phyloP scores from a whole-genome alignment of 306 rosid species.

The Vicia faba region DNA sequence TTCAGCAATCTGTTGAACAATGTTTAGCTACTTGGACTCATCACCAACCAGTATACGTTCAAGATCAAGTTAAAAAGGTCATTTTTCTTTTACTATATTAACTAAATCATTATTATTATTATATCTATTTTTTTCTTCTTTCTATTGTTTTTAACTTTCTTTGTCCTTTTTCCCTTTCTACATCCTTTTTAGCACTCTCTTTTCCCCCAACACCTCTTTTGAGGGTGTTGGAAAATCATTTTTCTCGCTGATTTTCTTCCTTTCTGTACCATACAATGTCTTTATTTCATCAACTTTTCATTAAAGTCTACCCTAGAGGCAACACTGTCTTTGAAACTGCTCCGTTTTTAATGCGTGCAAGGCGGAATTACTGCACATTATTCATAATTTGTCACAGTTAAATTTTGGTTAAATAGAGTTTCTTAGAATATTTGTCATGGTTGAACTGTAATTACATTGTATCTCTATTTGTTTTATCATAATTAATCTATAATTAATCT shows the following conservation, averaged over 20 bases:
- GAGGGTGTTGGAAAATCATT: background rate
- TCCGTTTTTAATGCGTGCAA: too few species aligned
- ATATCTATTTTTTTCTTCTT: background rate
- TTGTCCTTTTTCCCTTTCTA: background rate
- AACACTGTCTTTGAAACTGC: too few species aligned
- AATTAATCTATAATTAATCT: too few species aligned
- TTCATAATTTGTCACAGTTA: too few species aligned
- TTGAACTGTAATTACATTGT: too few species aligned
- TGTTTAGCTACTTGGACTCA: constrained; percentile 60
- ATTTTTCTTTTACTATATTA: background rate
- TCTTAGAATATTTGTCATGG: too few species aligned
- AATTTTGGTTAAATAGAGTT: too few species aligned
- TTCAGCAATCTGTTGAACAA: constrained; percentile 59
- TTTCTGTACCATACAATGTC: background rate
- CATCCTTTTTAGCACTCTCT: background rate
- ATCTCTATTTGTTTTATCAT: too few species aligned
- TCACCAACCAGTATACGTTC: constrained; percentile 50
- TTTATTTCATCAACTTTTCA: constrained; percentile 11
- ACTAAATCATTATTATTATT: background rate
- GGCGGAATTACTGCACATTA: too few species aligned
- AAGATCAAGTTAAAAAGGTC: constrained; percentile 80
- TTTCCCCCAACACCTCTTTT: background rate
- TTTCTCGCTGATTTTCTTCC: background rate
- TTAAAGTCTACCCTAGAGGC: background rate
- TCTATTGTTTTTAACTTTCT: background rate